Conservation (phyloP, 495 filamentous ascomycete species). For the Chlorociboria aeruginascens region DNA sequence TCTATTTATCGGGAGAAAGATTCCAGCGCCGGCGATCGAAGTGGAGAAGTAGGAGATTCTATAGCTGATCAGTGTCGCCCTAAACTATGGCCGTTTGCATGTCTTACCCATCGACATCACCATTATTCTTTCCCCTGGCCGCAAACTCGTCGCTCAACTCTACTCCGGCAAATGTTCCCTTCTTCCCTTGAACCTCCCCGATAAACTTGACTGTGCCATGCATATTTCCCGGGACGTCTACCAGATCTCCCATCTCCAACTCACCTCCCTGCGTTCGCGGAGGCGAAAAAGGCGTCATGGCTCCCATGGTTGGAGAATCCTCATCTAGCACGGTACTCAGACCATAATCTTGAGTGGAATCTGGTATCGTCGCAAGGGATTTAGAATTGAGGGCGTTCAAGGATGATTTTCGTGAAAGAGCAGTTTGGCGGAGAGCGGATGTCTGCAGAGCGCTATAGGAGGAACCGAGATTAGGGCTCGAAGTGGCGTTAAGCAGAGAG, state of each 20-base stretch:
- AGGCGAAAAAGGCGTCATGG: constrained; percentile 24
- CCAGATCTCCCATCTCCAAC: constrained; percentile 72
- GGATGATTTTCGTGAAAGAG: constrained; percentile 52
- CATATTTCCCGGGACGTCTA: constrained; percentile 95
- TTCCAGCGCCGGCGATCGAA: constrained; percentile 64
- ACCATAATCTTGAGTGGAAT: constrained; percentile 49
- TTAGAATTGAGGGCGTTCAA: constrained; percentile 49
- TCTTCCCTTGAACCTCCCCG: constrained; percentile 77
- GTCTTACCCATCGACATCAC: constrained; percentile 87
- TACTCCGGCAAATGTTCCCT: constrained; percentile 87
- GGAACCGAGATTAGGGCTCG: constrained; percentile 44
- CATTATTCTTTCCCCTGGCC: constrained; percentile 81
- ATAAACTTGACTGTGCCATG: constrained; percentile 81
- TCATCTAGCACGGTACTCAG: constrained; percentile 37
- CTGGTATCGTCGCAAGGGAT: constrained; percentile 45
- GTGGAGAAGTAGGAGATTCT: constrained; percentile 80
- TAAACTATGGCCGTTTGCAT: constrained; percentile 5
- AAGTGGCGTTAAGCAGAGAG: constrained; percentile 40
- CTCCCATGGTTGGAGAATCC: constrained; percentile 27
- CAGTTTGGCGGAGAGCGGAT: constrained; percentile 20
- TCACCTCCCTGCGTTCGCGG: constrained; percentile 30
- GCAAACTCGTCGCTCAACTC: constrained; percentile 77
- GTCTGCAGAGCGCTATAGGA: constrained; percentile 28
- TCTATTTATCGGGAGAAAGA: constrained; percentile 88
- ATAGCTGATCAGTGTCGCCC: constrained; percentile 13